Conservation (phyloP, 73 alveolate genomes). For the Symbiodinium natans region DNA sequence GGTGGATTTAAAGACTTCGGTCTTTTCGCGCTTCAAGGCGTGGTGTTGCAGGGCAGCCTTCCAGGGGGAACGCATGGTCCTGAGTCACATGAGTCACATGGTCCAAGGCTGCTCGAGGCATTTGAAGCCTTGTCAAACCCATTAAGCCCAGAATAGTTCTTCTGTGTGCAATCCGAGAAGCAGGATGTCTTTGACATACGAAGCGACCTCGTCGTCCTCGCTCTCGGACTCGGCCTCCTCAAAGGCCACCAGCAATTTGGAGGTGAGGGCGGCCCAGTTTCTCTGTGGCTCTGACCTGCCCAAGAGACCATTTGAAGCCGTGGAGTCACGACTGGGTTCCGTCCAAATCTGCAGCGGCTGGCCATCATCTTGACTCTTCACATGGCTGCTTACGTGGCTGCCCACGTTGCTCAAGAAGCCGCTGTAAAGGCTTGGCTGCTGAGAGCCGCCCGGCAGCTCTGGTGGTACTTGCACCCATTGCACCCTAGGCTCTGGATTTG, state of each 20-base stretch:
- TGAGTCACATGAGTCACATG: not conserved
- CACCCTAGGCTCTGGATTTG: not conserved
- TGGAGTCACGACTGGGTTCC: too few species aligned
- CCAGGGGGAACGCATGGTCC: not conserved
- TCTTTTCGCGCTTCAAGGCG: not conserved
- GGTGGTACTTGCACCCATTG: not conserved
- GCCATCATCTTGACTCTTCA: not conserved
- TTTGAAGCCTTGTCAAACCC: too few species aligned
- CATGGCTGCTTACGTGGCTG: not conserved
- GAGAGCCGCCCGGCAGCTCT: not conserved
- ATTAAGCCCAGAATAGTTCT: too few species aligned
- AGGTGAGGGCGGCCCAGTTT: not conserved
- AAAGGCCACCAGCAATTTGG: not conserved
- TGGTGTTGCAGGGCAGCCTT: not conserved
- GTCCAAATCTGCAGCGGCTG: too few species aligned
- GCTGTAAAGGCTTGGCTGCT: not conserved
- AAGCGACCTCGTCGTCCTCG: not conserved
- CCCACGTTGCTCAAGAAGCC: not conserved
- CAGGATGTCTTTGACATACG: slow-evolving; percentile 9
- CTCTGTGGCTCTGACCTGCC: too few species aligned
- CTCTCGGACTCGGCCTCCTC: not conserved
- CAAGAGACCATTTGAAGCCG: too few species aligned
- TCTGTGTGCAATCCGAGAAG: not conserved
- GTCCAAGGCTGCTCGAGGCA: too few species aligned
- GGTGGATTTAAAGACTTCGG: not conserved